Evolutionary conservation across 352 stramenopile genomes (phyloP).

Genomic region (Phytophthora citrophthora): DNA sequence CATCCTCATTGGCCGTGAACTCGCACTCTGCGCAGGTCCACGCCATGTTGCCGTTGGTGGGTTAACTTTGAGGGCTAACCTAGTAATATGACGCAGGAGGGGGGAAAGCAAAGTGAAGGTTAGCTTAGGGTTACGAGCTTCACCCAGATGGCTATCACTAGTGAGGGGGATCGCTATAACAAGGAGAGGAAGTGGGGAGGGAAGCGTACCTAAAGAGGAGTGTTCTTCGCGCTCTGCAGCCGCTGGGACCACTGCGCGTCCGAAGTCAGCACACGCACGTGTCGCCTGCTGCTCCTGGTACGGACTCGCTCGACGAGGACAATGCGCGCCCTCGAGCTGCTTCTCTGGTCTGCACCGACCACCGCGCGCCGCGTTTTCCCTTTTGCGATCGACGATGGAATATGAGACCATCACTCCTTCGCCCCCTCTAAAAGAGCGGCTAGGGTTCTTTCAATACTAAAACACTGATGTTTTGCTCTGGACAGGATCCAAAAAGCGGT

Average conservation of each 20-base stretch:
- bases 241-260: conserved; percentile 9
- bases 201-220: conserved; percentile 20
- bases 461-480: conserved; percentile 8
- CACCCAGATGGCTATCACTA: conserved; percentile 15
- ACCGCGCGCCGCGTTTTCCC: conserved; percentile 37
- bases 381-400: conserved; percentile 44
- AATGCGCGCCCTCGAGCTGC: conserved; percentile 24
- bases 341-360: conserved; percentile 38
- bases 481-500: conserved; percentile 9
- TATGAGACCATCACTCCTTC: conserved; percentile 32
- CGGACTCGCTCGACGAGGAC: conserved; percentile 26
- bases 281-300: conserved; percentile 20
- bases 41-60: conserved; percentile 39
- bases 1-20: conserved; percentile 69
- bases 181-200: neutral
- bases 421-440: conserved; percentile 8
- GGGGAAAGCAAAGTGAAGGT: conserved; percentile 7
- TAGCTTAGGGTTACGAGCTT: conserved; percentile 12
- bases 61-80: conserved; percentile 3
- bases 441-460: conserved; percentile 32
- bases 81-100: conserved; percentile 2
- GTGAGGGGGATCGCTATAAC: conserved; percentile 13
- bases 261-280: neutral
- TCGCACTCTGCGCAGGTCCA: conserved; percentile 70
- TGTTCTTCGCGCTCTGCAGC: conserved; percentile 3